Base-by-base conservation (phyloP, 306 rosid species). In the Pyrus betulifolia region DNA sequence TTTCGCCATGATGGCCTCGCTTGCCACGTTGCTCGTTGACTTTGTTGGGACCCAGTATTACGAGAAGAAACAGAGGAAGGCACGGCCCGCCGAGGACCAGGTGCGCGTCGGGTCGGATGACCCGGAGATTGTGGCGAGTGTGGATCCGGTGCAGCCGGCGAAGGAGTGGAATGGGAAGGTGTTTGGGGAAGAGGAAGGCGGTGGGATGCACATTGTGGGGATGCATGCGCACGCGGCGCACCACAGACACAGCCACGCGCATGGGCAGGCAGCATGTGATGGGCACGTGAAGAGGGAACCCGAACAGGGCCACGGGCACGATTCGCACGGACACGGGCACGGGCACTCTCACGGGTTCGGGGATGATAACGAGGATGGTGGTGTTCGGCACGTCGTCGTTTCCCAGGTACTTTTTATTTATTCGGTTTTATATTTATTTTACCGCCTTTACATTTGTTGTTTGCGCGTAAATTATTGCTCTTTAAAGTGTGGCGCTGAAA, bases 201-300 rank as follows among this genome's bases (percentile, higher is more conserved):
- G 99, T 3, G 97, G 93, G 31, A 92, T 96, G 97, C 99, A 95
- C 81, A 95, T 95, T 6, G 97, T 92, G 11, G 99, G 99, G 21
- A 92, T 96, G 90, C 99, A 88, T 77, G 99, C 98, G 7, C 99
- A 96, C 67, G 97, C 90, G 4, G 98, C 93, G 42, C 99, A 91
- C 73, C 97, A 96, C 74, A 75, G 91, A 28, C 98, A 92, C 23
- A 89, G 68, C 76, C 98, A 95, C 46, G 77, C 91, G 2, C 91
- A 85, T 3, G 97, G 93, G 14, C 83, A 86, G 35, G 97, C 87
- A 1, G 83, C 91, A 2, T 95, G 97, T 27, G 89, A 86, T 2
- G 91, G 91, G 9, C 74, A 69, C 74, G 60, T 69, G 69, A n/a
- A 7, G 71, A 80, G 49, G 70, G 80, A 76, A 28, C 76, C 78